These are phyloP conservation scores for Candida maltosa DNA, from an alignment of 805 yeast species.

Conservation along the genomic window DNA sequence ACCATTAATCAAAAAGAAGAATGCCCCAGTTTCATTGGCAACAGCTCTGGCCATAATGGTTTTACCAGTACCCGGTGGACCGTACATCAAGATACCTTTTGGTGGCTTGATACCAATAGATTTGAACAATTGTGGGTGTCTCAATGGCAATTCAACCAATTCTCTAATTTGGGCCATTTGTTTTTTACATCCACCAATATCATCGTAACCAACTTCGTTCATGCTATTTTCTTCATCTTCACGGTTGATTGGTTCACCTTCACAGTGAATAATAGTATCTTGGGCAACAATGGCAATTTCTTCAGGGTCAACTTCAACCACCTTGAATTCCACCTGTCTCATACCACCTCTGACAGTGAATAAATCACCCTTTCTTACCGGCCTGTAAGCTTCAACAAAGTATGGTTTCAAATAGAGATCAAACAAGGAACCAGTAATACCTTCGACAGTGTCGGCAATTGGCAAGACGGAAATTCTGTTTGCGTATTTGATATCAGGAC, in stretches of 20 bases:
- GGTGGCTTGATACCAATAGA: constrained; percentile 99
- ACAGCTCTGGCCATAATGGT: constrained; percentile 99
- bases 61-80: constrained; percentile 99
- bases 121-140: constrained; percentile 98
- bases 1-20: constrained; percentile 95
- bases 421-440: constrained; percentile 92
- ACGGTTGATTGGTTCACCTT: constrained; percentile 97
- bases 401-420: constrained; percentile 97
- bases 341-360: constrained; percentile 97
- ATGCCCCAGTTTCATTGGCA: constrained; percentile 98
- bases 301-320: constrained; percentile 96
- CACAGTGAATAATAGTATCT: constrained; percentile 96
- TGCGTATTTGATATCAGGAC: constrained; percentile 98
- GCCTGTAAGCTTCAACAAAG: constrained; percentile 98
- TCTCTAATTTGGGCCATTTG: constrained; percentile 99
- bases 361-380: constrained; percentile 95
- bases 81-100: constrained; percentile 95
- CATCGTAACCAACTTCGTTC: constrained; percentile 97
- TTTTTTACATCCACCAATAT: constrained; percentile 97
- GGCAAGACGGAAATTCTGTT: constrained; percentile 92
- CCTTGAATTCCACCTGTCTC: constrained; percentile 99
- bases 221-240: constrained; percentile 97
- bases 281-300: constrained; percentile 98
- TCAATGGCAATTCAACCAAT: constrained; percentile 93
- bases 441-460: constrained; percentile 97